Percentiles rank a stretch among this genome's conserved stretches.
These are phyloP conservation scores for Colletotrichum liaoningense DNA, from an alignment of 2,329 filamentous ascomycete genomes.

Conservation along the genomic window DNA sequence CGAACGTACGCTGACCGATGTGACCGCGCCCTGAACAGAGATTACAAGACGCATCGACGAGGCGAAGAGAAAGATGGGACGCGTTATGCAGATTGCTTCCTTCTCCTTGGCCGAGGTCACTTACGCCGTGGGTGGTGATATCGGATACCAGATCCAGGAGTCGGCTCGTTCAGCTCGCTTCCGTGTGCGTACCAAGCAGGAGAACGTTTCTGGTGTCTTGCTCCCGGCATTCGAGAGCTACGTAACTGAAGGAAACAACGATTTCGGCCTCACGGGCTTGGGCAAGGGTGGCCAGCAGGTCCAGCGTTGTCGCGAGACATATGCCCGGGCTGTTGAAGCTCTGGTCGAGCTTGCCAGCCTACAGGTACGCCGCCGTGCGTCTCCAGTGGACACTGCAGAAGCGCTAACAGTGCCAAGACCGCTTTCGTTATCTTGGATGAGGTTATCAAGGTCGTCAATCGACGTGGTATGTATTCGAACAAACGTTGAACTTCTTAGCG, in stretches of 20 bases:
- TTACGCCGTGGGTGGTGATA: conserved; percentile 95
- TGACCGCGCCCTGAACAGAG: conserved; percentile 62
- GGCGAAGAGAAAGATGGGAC: conserved; percentile 98
- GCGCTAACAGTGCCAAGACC: conserved; percentile 64
- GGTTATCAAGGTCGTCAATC: conserved; percentile 98
- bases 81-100: conserved; percentile 98
- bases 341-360: conserved; percentile 94
- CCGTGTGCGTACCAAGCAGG: conserved; percentile 92
- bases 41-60: conserved; percentile 98
- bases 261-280: conserved; percentile 94
- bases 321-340: conserved; percentile 94
- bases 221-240: conserved; percentile 95
- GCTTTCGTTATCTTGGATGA: conserved; percentile 98
- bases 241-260: conserved; percentile 87
- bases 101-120: conserved; percentile 98
- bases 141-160: conserved; percentile 97
- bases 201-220: conserved; percentile 97
- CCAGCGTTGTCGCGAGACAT: conserved; percentile 93
- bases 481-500: background rate
- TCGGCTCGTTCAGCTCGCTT: conserved; percentile 94
- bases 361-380: conserved; percentile 63
- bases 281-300: conserved; percentile 98
- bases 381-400: background rate
- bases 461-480: conserved; percentile 73
- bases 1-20: background rate